These are phyloP conservation scores for Diatrype stigma DNA, from an alignment of 2,329 filamentous ascomycete genomes.

Conservation along the genomic window DNA sequence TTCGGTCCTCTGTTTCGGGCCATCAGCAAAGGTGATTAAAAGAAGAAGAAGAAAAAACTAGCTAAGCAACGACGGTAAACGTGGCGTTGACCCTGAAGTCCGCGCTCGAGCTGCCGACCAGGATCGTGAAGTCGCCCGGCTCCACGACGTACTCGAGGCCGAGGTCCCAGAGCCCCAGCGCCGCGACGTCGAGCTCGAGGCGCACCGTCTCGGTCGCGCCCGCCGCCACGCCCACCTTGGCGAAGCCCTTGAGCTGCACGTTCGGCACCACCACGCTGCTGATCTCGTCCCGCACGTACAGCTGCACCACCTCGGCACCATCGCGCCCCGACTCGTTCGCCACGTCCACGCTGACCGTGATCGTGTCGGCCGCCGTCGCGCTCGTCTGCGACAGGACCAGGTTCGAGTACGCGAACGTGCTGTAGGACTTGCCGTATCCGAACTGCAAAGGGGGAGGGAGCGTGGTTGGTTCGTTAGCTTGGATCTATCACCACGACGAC, in stretches of 20 bases:
- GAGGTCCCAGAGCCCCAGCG: constrained; percentile 53
- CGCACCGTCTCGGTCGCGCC: constrained; percentile 52
- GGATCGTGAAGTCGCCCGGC: constrained; percentile 61
- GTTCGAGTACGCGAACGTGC: constrained; percentile 56
- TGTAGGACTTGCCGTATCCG: constrained; percentile 64
- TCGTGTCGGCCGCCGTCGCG: constrained; percentile 43
- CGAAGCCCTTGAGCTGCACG: constrained; percentile 61
- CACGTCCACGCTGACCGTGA: constrained; percentile 58
- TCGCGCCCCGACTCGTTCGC: constrained; percentile 55
- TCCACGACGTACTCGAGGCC: constrained; percentile 71
- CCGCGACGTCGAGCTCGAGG: constrained; percentile 43
- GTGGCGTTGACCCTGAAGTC: constrained; percentile 54
- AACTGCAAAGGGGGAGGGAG: constrained; percentile 38
- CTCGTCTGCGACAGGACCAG: constrained; percentile 46
- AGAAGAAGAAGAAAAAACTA: too few species aligned
- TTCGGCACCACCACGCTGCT: constrained; percentile 62
- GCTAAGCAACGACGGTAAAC: constrained; percentile 41
- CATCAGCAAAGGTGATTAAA: not conserved
- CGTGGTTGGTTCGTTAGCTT: not conserved
- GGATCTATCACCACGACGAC: too few species aligned
- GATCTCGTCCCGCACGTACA: constrained; percentile 62
- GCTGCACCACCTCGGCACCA: constrained; percentile 63
- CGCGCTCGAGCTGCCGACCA: constrained; percentile 56
- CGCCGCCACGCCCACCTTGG: constrained; percentile 58
- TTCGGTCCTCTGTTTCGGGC: too few species aligned